Conservation (phyloP, 1,139 yeast species). For the Kurtzmaniella quercitrusa region DNA sequence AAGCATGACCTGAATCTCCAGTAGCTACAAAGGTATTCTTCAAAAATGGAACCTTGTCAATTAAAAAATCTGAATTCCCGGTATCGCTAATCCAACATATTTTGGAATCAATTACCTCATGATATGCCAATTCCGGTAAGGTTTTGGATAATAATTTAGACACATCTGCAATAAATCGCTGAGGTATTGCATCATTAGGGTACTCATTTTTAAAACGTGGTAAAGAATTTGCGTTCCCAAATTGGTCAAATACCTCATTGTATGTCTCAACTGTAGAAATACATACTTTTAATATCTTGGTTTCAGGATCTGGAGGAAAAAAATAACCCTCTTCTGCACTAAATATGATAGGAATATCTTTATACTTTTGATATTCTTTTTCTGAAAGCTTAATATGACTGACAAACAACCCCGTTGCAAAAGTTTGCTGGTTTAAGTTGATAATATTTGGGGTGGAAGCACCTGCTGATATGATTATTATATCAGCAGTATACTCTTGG, state of each 20-base stretch:
- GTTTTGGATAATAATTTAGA: neutral
- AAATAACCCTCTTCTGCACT: conserved; percentile 45
- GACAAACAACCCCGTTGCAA: conserved; percentile 35
- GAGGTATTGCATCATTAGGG: conserved; percentile 17
- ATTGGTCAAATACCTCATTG: conserved; percentile 20
- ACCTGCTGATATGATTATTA: conserved; percentile 25
- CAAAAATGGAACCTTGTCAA: conserved; percentile 33
- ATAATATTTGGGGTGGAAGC: conserved; percentile 26
- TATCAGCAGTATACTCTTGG: conserved; percentile 19
- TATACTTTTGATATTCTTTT: conserved; percentile 20
- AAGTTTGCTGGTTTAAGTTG: conserved; percentile 25
- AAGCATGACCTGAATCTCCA: conserved; percentile 36
- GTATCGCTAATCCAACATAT: conserved; percentile 49
- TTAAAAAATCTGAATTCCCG: conserved; percentile 35
- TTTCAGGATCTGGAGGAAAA: conserved; percentile 29
- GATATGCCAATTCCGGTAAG: conserved; percentile 23
- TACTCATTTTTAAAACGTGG: conserved; percentile 30
- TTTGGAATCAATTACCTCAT: conserved; percentile 29
- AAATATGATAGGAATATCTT: conserved; percentile 29
- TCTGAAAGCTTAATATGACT: conserved; percentile 25
- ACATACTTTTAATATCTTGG: conserved; percentile 33
- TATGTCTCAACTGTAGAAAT: conserved; percentile 32
- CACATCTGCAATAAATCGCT: neutral
- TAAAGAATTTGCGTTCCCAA: conserved; percentile 19
- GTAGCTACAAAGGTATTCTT: conserved; percentile 30